Conservation (phyloP, 1,284 basidiomycete genomes). For the Sporisorium exsertum region DNA sequence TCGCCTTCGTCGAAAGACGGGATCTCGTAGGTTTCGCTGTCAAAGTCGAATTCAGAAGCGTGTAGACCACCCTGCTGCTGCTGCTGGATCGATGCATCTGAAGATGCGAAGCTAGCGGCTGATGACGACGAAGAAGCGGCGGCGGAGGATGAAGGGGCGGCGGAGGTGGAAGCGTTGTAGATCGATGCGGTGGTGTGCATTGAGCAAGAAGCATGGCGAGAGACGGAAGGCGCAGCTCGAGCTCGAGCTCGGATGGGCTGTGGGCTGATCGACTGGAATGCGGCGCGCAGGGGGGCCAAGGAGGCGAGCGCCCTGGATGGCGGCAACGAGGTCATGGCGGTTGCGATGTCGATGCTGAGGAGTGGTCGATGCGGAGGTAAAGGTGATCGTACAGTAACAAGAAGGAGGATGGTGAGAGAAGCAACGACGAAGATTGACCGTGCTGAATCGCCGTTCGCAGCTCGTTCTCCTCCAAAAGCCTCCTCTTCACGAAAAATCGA, state of each 20-base stretch:
- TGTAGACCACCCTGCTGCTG: conserved; percentile 20
- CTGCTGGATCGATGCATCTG: neutral
- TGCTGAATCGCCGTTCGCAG: neutral
- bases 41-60: conserved; percentile 40
- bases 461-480: conserved; percentile 17
- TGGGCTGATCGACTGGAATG: conserved; percentile 30
- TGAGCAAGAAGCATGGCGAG: conserved; percentile 20
- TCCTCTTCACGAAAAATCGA: neutral
- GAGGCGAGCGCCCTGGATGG: conserved; percentile 27
- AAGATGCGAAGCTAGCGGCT: neutral
- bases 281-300: conserved; percentile 33
- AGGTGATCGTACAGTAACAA: neutral
- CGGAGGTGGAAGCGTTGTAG: conserved; percentile 14
- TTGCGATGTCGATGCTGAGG: neutral
- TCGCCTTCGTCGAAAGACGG: conserved; percentile 41
- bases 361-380: neutral
- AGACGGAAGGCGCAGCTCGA: conserved; percentile 15
- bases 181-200: conserved; percentile 25
- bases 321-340: conserved; percentile 25
- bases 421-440: neutral
- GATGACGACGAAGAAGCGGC: conserved; percentile 19
- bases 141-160: conserved; percentile 9
- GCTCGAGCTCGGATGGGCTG: conserved; percentile 29
- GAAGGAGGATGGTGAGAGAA: neutral
- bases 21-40: conserved; percentile 31